Evolutionary conservation across 2,329 filamentous ascomycete species (phyloP), one percentile per base, ranked within the genome.

Genomic region (Neonectria sp.): DNA sequence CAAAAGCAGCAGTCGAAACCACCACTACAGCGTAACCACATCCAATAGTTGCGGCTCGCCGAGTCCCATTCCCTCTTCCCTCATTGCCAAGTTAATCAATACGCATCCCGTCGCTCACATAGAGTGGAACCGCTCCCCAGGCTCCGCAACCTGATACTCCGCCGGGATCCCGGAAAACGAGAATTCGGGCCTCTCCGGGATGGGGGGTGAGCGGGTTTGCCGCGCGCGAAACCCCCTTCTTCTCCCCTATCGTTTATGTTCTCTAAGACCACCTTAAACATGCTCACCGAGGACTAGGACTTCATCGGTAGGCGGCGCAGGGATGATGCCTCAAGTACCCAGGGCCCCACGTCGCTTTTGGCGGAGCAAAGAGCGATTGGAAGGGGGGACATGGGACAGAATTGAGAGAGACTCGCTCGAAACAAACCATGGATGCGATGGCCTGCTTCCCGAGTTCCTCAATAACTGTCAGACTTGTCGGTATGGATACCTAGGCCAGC

Each of bases 351-450:
- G 37, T 40, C 37, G 6, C 15, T 40, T 40, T 43, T 58, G 24
- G 12, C 49, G 21, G 55, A 24, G 6, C 46, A 53, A 46, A 3
- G 21, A 43, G n/a, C 6, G 13, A 55, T 35, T 51, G 13, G 13
- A 17, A 11, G 15, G 43, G 15, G 17, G 33, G 15, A 33, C 15
- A 25, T 27, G 25, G 13, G 57, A 35, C 45, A 37, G 37, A 45
- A 40, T 12, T 25, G n/a, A 15, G 8, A 24, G 31, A 48, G 12
- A 24, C 29, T 37, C 13, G 55, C 21, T 56, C 53, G 37, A 63
- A 68, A 71, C 67, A 37, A 46, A 17, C 64, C 53, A 70, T 63
- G 40, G 67, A 71, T 69, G 52, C 55, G 40, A 12, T 51, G 62
- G 61, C 57, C 55, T 68, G 51, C 43, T 35, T 57, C 46, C 60